Conservation (phyloP, 306 rosid species). For the Styphnolobium japonicum region DNA sequence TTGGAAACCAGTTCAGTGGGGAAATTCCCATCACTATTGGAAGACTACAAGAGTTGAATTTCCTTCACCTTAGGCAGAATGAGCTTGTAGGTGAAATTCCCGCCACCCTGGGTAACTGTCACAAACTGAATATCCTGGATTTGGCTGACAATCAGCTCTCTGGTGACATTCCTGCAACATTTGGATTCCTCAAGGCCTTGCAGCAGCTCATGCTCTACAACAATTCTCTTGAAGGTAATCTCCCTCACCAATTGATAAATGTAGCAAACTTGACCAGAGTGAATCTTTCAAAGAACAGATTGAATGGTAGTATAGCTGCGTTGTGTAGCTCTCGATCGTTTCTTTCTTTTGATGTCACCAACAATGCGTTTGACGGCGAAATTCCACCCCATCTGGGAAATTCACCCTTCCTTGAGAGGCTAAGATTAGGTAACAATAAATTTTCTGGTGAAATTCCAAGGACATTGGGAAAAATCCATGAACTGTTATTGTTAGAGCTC, state of each 20-base stretch:
- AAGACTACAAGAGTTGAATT: constrained; percentile 62
- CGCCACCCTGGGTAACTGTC: constrained; percentile 78
- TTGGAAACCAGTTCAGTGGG: constrained; percentile 70
- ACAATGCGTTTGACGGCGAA: constrained; percentile 62
- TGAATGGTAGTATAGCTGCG: constrained; percentile 75
- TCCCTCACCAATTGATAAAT: constrained; percentile 59
- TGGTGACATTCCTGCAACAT: constrained; percentile 66
- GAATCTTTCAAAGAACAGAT: constrained; percentile 71
- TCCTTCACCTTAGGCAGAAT: constrained; percentile 88
- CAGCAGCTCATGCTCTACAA: constrained; percentile 88
- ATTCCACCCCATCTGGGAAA: constrained; percentile 72
- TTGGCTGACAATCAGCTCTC: constrained; percentile 84
- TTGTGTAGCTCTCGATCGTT: constrained; percentile 61
- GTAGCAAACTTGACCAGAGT: constrained; percentile 73
- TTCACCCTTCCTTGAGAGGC: constrained; percentile 69
- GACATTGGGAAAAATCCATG: constrained; percentile 58
- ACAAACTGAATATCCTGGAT: constrained; percentile 58
- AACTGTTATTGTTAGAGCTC: constrained; percentile 65
- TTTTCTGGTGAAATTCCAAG: constrained; percentile 76
- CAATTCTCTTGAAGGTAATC: constrained; percentile 92
- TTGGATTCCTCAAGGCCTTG: constrained; percentile 57
- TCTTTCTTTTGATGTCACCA: constrained; percentile 80
- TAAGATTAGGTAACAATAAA: constrained; percentile 70
- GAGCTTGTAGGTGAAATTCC: constrained; percentile 82
- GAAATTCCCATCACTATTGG: constrained; percentile 80